Evolutionary conservation across 768 basidiomycete genomes (phyloP), one percentile per base, ranked within the genome.

Genomic region (Boletus sp.): DNA sequence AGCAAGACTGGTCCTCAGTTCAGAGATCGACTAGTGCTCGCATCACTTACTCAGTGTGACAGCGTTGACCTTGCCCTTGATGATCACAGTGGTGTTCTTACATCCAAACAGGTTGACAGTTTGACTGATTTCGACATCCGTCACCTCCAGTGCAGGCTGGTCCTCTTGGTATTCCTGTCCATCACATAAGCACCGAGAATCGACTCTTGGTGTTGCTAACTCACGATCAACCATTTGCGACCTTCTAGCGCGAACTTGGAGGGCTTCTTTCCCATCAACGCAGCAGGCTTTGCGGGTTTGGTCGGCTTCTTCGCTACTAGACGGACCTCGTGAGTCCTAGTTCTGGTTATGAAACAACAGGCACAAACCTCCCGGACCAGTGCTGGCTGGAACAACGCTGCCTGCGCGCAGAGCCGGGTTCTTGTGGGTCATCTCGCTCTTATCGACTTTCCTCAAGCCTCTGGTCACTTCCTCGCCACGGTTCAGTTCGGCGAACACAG

Each of bases 401-500:
- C 74, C 58, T 15, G 77, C 82, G 30, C 97, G 76, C 35, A 99
- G 73, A 10, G 84, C 81, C 0, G 97, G 96, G 65, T 99, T 98
- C 79, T 99, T 98, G 77, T 99, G 97, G 4, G 94, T 98, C 94
- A 96, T 95, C 70, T 98, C 88, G 58, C 90, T 94, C 77, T 85
- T 88, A 67, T 94, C 91, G 29, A 99, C 97, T 70, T 97, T 98
- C 61, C 88, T 85, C 62, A 99, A 71, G 11, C 90, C 86, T 66
- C 89, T 90, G 7, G 96, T 98, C 33, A 99, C 87, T 5, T 87
- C 85, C 57, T 85, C 90, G 1, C 96, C 95, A 39, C 87, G 82
- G 66, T 98, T 98, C 43, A 99, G 74, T 51, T 93, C 83, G 2
- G 93, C 92, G 52, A 99, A 95, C 25, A 99, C 89, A 5, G 90